Evolutionary conservation across 2,329 filamentous ascomycete species (phyloP), one percentile per base, ranked within the genome.

Genomic region (Fusarium annulatum): DNA sequence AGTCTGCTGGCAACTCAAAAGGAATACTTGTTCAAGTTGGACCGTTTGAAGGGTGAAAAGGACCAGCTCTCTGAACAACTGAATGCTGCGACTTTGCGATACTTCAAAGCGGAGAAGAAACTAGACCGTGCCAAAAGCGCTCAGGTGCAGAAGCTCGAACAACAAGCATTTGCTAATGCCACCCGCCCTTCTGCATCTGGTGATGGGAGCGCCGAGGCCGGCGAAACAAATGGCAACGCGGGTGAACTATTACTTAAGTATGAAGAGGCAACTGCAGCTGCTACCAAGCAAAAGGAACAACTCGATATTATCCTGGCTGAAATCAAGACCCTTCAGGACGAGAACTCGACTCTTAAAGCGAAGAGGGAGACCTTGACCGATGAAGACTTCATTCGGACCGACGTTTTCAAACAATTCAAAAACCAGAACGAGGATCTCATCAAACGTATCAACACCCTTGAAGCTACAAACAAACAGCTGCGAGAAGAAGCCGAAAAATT

Each of bases 91-190:
- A 97, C 95, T 9, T 86, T 97, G 67, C 90, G 96, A 73, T 98
- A 97, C 79, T 94, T 98, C 85, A 94, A 97, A 76, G 96, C 96
- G 1, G 96, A 99, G 81, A 97, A 97, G 85, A 96, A 95, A 81
- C 86, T 98, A 59, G 96, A 99, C 81, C 91, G 96, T 48, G 90
- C 93, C 30, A 96, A 94, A 82, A 99, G 96, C 80, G 85, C 91
- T 21, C 95, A 97, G 64, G 95, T 98, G 3, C 93, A 95, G 70
- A 97, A 97, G 81, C 84, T 99, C 67, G 96, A 98, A 81, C 93
- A 94, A 78, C 94, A 97, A 83, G 95, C 95, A 38, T 89, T 95
- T 58, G 88, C 93, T 66, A 92, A 92, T 64, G 90, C 88, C 11
- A 86, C 88, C 83, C 88, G 68, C 90, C 81, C 80, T n/a, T 74